These are phyloP conservation scores for Globisporangium acanthophoron DNA, from an alignment of 352 stramenopile genomes.

Conservation along the genomic window DNA sequence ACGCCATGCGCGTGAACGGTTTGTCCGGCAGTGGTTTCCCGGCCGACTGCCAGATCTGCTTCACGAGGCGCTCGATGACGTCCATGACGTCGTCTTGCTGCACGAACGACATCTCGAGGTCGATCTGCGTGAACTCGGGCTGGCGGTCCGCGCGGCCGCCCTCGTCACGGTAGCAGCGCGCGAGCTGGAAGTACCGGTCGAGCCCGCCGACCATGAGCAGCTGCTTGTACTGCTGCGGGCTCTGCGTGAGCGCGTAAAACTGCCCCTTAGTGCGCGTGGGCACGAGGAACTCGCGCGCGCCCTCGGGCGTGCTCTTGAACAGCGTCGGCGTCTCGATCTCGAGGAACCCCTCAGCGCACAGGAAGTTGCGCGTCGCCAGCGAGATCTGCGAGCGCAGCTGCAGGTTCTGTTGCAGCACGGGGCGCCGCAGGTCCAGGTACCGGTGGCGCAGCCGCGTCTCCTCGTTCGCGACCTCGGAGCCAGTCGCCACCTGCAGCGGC, in stretches of 20 bases:
- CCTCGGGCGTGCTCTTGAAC: constrained; percentile 87
- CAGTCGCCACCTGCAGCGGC: constrained; percentile 57
- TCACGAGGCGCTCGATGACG: constrained; percentile 70
- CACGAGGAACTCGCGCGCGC: constrained; percentile 83
- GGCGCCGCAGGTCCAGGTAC: constrained; percentile 76
- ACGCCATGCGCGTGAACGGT: constrained; percentile 63
- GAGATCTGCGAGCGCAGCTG: constrained; percentile 66
- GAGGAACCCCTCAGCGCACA: constrained; percentile 65
- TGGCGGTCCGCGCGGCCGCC: constrained; percentile 82
- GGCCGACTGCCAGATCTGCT: constrained; percentile 52
- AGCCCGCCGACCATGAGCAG: constrained; percentile 87
- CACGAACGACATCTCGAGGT: constrained; percentile 89
- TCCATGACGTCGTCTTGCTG: constrained; percentile 67
- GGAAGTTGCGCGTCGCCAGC: constrained; percentile 63
- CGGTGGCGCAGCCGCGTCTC: constrained; percentile 72
- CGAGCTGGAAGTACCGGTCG: constrained; percentile 88
- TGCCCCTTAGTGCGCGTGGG: constrained; percentile 57
- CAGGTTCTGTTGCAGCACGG: constrained; percentile 76
- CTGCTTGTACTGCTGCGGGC: constrained; percentile 91
- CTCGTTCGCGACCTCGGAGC: constrained; percentile 56
- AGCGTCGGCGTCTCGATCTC: constrained; percentile 88
- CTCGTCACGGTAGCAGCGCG: constrained; percentile 88
- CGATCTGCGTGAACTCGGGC: constrained; percentile 90
- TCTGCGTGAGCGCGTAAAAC: constrained; percentile 88
- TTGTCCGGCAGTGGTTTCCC: constrained; percentile 32